phyloP scores from a whole-genome alignment of 139 green algal genomes.

The Chlorella sp. region DNA sequence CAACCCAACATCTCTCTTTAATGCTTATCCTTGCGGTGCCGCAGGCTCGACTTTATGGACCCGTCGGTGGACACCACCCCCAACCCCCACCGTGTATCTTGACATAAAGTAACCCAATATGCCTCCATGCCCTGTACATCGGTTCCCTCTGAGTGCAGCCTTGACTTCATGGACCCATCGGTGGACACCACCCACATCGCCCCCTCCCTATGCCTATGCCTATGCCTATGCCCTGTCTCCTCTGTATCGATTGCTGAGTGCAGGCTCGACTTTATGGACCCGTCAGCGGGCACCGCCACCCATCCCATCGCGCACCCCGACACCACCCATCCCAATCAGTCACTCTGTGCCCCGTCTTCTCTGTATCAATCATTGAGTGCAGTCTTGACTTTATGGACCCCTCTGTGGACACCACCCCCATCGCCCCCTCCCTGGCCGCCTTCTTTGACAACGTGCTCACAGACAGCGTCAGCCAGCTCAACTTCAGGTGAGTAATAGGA shows the following conservation, averaged over 20 bases:
- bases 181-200: conserved; percentile 97
- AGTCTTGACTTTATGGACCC: conserved; percentile 84
- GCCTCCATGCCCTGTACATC: too few species aligned
- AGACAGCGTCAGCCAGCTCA: conserved; percentile 78
- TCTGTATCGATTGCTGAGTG: conserved; percentile 83
- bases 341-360: too few species aligned
- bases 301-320: too few species aligned
- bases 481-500: conserved; percentile 81
- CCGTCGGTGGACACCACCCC: too few species aligned
- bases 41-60: conserved; percentile 80
- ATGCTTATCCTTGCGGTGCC: too few species aligned
- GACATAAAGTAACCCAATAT: too few species aligned
- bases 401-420: conserved; percentile 92
- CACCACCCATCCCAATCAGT: too few species aligned
- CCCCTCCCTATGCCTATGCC: too few species aligned
- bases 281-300: too few species aligned
- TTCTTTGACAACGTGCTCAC: conserved; percentile 97
- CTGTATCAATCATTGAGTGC: conserved; percentile 84
- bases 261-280: conserved; percentile 73
- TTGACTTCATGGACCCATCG: conserved; percentile 79
- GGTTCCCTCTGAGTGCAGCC: conserved; percentile 51
- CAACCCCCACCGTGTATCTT: too few species aligned
- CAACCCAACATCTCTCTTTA: too few species aligned
- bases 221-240: too few species aligned
- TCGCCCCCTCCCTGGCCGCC: conserved; percentile 89